phyloP scores from a whole-genome alignment of 768 basidiomycete species.

The Cyathus striatus region DNA sequence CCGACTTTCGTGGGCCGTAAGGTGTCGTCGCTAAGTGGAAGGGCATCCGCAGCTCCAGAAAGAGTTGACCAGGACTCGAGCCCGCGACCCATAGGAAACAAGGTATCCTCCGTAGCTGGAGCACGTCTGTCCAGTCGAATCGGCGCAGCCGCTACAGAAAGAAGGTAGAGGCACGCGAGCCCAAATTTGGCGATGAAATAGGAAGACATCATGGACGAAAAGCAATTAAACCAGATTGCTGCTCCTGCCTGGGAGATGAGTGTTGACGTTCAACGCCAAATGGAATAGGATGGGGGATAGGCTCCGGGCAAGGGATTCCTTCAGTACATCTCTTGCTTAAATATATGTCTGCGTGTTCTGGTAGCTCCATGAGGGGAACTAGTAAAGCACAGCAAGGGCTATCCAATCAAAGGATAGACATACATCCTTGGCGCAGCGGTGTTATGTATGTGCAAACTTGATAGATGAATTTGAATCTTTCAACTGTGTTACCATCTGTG shows the following conservation, averaged over 20 bases:
- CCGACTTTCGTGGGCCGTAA: slow-evolving; percentile 8
- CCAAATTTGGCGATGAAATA: not conserved
- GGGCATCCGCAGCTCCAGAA: slow-evolving; percentile 5
- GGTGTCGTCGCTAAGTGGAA: slow-evolving; percentile 6
- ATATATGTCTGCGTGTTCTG: too few relatives aligned
- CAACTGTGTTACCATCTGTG: too few relatives aligned
- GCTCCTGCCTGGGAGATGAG: not conserved
- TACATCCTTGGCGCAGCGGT: too few relatives aligned
- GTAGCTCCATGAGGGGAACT: too few relatives aligned
- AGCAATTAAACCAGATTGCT: not conserved
- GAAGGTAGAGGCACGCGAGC: not conserved
- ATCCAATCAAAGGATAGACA: too few relatives aligned
- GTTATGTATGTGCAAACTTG: too few relatives aligned
- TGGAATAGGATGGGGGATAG: not conserved
- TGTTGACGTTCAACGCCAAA: not conserved
- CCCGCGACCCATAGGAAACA: slow-evolving; percentile 9
- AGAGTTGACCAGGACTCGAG: slow-evolving; percentile 11
- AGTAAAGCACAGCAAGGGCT: too few relatives aligned
- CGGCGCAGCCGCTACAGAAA: not conserved
- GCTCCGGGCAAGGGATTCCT: not conserved
- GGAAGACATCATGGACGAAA: not conserved
- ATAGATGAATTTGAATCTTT: too few relatives aligned
- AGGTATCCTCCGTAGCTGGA: not conserved
- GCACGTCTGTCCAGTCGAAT: not conserved
- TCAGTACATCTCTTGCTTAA: not conserved